A percentile compares a stretch with the other conserved stretches of the same genome.
These are phyloP conservation scores for Neltuma alba DNA, from an alignment of 306 rosid genomes.

Conservation along the genomic window DNA sequence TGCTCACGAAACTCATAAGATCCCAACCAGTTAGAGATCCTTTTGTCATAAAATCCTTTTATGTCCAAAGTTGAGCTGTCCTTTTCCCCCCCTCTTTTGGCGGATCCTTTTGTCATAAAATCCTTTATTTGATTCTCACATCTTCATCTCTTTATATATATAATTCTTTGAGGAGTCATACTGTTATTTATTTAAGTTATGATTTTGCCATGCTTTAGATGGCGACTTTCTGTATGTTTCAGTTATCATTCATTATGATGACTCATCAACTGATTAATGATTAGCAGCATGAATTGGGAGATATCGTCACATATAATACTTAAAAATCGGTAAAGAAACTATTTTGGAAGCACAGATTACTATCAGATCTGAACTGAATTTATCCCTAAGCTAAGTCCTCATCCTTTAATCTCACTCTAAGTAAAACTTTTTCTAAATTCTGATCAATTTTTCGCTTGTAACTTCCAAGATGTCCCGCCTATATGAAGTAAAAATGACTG, in stretches of 20 bases:
- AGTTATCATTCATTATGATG: not conserved
- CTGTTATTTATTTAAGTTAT: not conserved
- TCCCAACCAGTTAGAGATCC: not conserved
- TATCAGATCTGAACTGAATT: not conserved
- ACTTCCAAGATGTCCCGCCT: too few species aligned
- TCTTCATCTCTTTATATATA: slow-evolving; percentile 1
- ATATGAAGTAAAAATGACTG: not conserved
- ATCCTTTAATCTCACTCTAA: not conserved
- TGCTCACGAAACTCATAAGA: slow-evolving; percentile 35
- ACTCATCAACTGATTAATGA: not conserved
- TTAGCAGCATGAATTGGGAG: slow-evolving; percentile 1
- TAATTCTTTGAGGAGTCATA: slow-evolving; percentile 17
- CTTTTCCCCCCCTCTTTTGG: not conserved
- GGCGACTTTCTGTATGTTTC: slow-evolving; percentile 7
- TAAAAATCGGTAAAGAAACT: not conserved
- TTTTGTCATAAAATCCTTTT: slow-evolving; percentile 8
- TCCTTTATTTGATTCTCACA: not conserved
- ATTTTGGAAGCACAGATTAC: not conserved
- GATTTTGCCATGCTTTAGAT: slow-evolving; percentile 15
- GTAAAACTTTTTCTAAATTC: not conserved
- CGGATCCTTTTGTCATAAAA: not conserved
- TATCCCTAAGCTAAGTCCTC: not conserved
- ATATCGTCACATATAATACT: not conserved
- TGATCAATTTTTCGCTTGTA: not conserved
- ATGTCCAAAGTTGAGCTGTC: not conserved